These are phyloP conservation scores for Lasiodiplodia theobromae DNA, from an alignment of 2,329 filamentous ascomycete genomes.

Conservation along the genomic window DNA sequence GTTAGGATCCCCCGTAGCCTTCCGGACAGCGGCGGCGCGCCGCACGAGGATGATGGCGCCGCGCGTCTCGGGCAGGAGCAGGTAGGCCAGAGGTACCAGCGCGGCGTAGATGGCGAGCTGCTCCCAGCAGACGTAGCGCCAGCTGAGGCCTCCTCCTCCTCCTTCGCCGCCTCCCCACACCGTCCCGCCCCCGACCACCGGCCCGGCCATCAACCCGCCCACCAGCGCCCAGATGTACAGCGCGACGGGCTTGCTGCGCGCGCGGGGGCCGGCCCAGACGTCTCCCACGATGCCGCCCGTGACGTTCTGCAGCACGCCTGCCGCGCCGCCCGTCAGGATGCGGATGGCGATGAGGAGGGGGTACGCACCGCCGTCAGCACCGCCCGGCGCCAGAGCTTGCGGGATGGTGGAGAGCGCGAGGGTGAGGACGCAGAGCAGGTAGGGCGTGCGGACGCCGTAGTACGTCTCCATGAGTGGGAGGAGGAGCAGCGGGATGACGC, in stretches of 20 bases:
- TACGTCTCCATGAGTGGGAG: slow-evolving; percentile 49
- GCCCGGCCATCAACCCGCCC: slow-evolving; percentile 44
- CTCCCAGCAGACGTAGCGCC: slow-evolving; percentile 44
- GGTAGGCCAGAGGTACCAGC: slow-evolving; percentile 49
- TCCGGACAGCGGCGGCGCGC: slow-evolving; percentile 26
- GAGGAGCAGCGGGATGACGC: slow-evolving; percentile 44
- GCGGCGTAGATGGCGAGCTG: slow-evolving; percentile 50
- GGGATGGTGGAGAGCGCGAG: slow-evolving; percentile 53
- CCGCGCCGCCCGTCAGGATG: slow-evolving; percentile 54
- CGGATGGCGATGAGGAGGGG: slow-evolving; percentile 53
- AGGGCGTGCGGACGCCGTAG: slow-evolving; percentile 39
- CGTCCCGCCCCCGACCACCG: slow-evolving; percentile 42
- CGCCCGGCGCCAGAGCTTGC: slow-evolving; percentile 48
- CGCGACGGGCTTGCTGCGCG: slow-evolving; percentile 52
- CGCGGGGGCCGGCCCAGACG: slow-evolving; percentile 47
- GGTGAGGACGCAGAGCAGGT: slow-evolving; percentile 38
- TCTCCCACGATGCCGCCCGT: slow-evolving; percentile 45
- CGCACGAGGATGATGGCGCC: slow-evolving; percentile 51
- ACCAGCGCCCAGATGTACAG: slow-evolving; percentile 48
- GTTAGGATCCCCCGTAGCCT: slow-evolving; percentile 38
- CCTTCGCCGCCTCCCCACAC: not conserved
- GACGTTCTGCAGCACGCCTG: slow-evolving; percentile 52
- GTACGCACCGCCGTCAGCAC: slow-evolving; percentile 43
- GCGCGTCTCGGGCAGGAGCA: slow-evolving; percentile 56
- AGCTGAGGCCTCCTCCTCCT: slow-evolving; percentile 10